Base-by-base conservation (phyloP, 1,139 yeast species). In the Lodderomyces margitis region DNA sequence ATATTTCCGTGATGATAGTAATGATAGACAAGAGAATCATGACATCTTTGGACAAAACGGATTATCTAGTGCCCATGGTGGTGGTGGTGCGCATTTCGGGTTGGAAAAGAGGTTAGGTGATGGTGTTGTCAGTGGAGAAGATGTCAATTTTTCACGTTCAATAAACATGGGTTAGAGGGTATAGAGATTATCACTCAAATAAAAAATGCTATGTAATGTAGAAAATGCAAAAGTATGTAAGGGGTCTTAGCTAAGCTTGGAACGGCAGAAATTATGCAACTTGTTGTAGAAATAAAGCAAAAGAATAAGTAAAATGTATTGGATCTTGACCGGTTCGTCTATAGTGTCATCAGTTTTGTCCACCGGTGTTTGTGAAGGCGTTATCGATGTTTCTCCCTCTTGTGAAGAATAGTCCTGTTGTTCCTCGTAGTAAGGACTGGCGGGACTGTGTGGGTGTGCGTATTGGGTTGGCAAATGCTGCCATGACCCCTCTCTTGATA, bases 1-100 rank as follows among this genome's bases (percentile, higher is more conserved):
- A 10, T 92, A 92, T 64, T 94, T 92, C 68, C 80, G 77, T 51
- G 40, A 42, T n/a, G 39, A 40, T 30, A 53, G 50, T 23, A 53
- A 53, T 23, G 37, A 36, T 5, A 15, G n/a, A n/a, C 80, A 51
- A 15, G 42, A 30, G n/a, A 21, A 31, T 15, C n/a, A 21, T 30
- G 30, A 25, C 9, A 25, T 25, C 15, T 25, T 25, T 25, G 30
- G 30, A 15, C 16, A 27, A 11, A 20, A 36, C 17, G 33, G 23
- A 5, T 4, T 15, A 19, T 7, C 14, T n/a, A 28, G 14, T 28
- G 36, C 17, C 6, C 21, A 21, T 20, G 36, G 27, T 33, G 14
- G 12, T 28, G 12, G n/a, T n/a, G 30, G 30, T n/a, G 16, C 30
- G 5, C n/a, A 25, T 12, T 25, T 25, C 9, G 16, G 21, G 5